phyloP scores from a whole-genome alignment of 345 rosid genomes.

The Populus euphratica region DNA sequence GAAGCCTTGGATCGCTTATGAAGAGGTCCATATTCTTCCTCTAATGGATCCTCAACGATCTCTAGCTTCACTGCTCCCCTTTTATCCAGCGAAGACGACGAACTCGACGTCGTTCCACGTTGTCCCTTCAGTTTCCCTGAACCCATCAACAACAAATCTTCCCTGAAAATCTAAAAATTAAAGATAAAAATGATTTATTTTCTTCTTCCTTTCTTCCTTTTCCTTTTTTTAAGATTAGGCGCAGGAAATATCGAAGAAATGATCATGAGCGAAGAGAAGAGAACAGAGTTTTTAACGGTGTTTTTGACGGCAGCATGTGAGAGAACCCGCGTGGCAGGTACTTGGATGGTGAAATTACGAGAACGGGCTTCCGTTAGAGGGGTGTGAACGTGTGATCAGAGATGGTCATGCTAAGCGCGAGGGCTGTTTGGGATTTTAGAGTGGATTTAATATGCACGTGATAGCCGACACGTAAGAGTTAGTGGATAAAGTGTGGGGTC shows the following conservation, averaged over 20 bases:
- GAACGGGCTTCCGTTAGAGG: not conserved
- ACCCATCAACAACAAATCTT: conserved; percentile 58
- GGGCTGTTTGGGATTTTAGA: not conserved
- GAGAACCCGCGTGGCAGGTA: conserved; percentile 24
- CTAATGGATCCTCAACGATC: conserved; percentile 66
- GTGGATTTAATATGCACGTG: conserved; percentile 6
- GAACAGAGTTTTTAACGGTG: conserved; percentile 22
- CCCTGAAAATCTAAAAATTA: not conserved
- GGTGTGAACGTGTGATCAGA: no score
- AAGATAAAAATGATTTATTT: not conserved
- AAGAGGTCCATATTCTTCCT: conserved; percentile 67
- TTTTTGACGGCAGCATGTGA: conserved; percentile 36
- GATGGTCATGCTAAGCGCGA: not conserved
- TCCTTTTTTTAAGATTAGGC: not conserved
- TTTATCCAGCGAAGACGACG: conserved; percentile 29
- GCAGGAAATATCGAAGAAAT: conserved; percentile 17
- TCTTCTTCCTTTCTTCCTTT: not conserved
- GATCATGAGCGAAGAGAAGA: conserved; percentile 8
- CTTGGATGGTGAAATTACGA: conserved; percentile 9
- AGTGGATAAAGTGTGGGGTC: conserved; percentile 37
- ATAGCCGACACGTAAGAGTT: conserved; percentile 19
- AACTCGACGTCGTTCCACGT: conserved; percentile 31
- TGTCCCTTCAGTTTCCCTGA: conserved; percentile 52
- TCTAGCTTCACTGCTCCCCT: conserved; percentile 79
- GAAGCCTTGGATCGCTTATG: conserved; percentile 66